Base-by-base conservation (phyloP, 805 yeast species). In the Sugiyamaella mastotermitis region DNA sequence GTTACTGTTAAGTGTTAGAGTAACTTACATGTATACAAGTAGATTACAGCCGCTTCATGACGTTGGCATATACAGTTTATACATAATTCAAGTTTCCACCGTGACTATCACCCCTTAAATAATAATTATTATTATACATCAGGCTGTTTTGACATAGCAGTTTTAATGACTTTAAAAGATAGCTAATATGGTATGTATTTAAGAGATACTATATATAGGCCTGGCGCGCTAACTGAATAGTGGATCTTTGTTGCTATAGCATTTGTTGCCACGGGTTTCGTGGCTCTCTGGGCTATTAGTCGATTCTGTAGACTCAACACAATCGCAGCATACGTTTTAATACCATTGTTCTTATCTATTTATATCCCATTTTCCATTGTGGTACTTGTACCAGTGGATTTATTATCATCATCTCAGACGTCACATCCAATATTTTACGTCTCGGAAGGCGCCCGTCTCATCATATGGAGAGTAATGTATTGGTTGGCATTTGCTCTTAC, bases 401-500 rank as follows among this genome's bases (percentile, higher is more conserved):
- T 83, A 32, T 71, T 81, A 16, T 73, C 82, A 8, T 69, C 77
- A 23, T 57, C 66, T 17, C 58, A 60, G 16, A 60, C 54, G 14
- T 50, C 62, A 8, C 55, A 60, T n/a, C 47, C 55, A 11, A 58
- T 76, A 49, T 68, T 80, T 47, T 68, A 67, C 33, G 46, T 82
- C 30, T 69, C 74, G n/a, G 64, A 63, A 37, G 40, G 52, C 1
- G 65, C 67, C 7, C 66, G 81, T 4, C 61, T 76, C n/a, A 53
- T 66, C 3, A 52, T 81, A 27, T 85, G 95, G 95, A 71, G 81
- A 49, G 51, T 74, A 33, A 77, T 80, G 37, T 85, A 85, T 57
- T 85, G 95, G 95, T 61, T 74, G 7, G 82, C 94, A 0, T 85
- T 84, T 50, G 52, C 68, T n/a, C 61, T 84, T 38, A 85, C 94